phyloP scores from a whole-genome alignment of 2,329 filamentous ascomycete species.

The Dactylonectria macrodidyma region DNA sequence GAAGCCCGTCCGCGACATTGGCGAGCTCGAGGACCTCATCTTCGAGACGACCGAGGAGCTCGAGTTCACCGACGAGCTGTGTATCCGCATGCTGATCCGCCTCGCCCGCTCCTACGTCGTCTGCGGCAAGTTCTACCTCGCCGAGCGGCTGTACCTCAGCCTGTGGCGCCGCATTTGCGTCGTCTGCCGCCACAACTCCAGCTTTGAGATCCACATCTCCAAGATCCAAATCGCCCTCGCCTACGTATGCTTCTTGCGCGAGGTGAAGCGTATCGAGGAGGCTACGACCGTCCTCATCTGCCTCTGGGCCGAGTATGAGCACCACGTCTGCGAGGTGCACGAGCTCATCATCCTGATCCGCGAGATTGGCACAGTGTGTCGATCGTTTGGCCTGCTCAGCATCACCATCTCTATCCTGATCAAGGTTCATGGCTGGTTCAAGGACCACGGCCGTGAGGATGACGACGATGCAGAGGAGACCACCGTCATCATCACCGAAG shows the following conservation, averaged over 20 bases:
- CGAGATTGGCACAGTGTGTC: conserved; percentile 54
- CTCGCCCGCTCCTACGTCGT: conserved; percentile 54
- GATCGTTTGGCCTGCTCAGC: conserved; percentile 51
- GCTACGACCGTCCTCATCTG: conserved; percentile 57
- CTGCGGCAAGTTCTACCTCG: conserved; percentile 50
- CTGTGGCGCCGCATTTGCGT: conserved; percentile 58
- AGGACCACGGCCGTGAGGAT: conserved; percentile 50
- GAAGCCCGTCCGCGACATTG: conserved; percentile 43
- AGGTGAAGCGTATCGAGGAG: conserved; percentile 52
- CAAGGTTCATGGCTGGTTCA: conserved; percentile 58
- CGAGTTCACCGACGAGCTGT: conserved; percentile 50
- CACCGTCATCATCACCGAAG: conserved; percentile 55
- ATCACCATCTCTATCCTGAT: conserved; percentile 54
- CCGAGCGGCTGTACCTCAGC: conserved; percentile 57
- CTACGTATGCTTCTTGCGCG: conserved; percentile 54
- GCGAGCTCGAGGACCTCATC: conserved; percentile 52
- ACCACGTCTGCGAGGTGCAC: conserved; percentile 51
- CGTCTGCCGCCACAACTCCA: conserved; percentile 48
- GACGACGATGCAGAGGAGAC: conserved; percentile 54
- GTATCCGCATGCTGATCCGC: conserved; percentile 53
- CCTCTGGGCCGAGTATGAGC: conserved; percentile 58
- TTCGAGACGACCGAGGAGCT: conserved; percentile 55
- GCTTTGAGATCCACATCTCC: conserved; percentile 52
- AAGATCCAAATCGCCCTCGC: conserved; percentile 57
- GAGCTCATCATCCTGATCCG: conserved; percentile 53